phyloP scores from a whole-genome alignment of 2,329 filamentous ascomycete genomes.

The Aureobasidium uvarum region DNA sequence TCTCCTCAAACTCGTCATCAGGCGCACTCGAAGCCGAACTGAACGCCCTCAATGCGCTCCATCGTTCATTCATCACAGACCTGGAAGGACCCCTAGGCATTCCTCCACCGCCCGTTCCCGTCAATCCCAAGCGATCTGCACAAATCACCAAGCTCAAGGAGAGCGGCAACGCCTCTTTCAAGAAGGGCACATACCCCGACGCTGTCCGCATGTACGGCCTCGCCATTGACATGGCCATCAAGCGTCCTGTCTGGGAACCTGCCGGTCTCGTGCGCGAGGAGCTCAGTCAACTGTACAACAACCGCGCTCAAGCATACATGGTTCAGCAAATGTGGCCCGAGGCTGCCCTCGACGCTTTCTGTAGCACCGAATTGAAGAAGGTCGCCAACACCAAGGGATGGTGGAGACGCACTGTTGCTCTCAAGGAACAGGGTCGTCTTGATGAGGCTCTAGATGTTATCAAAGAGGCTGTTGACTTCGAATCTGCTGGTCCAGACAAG shows the following conservation, averaged over 20 bases:
- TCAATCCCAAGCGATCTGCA: slow-evolving; percentile 88
- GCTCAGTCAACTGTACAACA: slow-evolving; percentile 73
- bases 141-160: slow-evolving; percentile 90
- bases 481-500: slow-evolving; percentile 57
- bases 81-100: slow-evolving; percentile 62
- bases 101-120: slow-evolving; percentile 82
- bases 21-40: slow-evolving; percentile 52
- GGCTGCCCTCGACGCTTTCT: slow-evolving; percentile 81
- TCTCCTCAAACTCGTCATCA: slow-evolving; percentile 52
- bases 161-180: slow-evolving; percentile 76
- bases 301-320: slow-evolving; percentile 90
- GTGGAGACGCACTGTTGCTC: slow-evolving; percentile 81
- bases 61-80: slow-evolving; percentile 63
- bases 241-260: slow-evolving; percentile 84
- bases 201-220: slow-evolving; percentile 79
- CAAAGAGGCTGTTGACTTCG: slow-evolving; percentile 73
- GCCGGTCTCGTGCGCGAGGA: slow-evolving; percentile 81
- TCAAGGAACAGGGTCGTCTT: slow-evolving; percentile 85
- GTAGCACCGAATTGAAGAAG: slow-evolving; percentile 81
- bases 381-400: slow-evolving; percentile 90
- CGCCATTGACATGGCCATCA: slow-evolving; percentile 85
- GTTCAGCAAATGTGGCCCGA: slow-evolving; percentile 77
- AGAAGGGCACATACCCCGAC: slow-evolving; percentile 70
- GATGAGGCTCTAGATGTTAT: slow-evolving; percentile 82
- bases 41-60: slow-evolving; percentile 71